Percentiles rank a stretch among this genome's conserved stretches.
Evolutionary conservation across 1,139 yeast species (phyloP).

Genomic region (Scheffersomyces segobiensis): DNA sequence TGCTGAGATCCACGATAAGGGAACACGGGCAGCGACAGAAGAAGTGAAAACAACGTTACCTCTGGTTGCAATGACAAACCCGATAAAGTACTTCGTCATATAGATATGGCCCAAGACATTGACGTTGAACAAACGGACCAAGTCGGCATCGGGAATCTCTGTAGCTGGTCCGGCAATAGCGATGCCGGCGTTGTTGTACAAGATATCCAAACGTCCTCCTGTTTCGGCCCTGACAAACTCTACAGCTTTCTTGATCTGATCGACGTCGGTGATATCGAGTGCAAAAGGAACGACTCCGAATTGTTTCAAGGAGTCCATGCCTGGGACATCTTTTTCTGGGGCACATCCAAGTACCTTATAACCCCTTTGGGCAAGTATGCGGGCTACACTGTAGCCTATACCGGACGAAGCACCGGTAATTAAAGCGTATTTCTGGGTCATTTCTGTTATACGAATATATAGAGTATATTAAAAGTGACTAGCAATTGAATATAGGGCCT

Average conservation of each 20-base stretch:
- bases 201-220: slow-evolving; percentile 30
- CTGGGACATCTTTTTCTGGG: slow-evolving; percentile 22
- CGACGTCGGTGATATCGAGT: slow-evolving; percentile 32
- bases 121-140: slow-evolving; percentile 28
- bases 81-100: slow-evolving; percentile 34
- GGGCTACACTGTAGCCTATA: slow-evolving; percentile 35
- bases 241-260: slow-evolving; percentile 26
- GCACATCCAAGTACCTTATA: slow-evolving; percentile 37
- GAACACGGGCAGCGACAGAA: slow-evolving; percentile 37
- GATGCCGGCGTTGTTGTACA: slow-evolving; percentile 39
- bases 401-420: slow-evolving; percentile 45
- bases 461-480: not conserved
- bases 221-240: slow-evolving; percentile 22
- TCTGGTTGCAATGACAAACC: slow-evolving; percentile 31
- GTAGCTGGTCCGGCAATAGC: slow-evolving; percentile 33
- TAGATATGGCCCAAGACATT: slow-evolving; percentile 41
- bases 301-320: slow-evolving; percentile 28
- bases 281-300: slow-evolving; percentile 33
- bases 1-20: slow-evolving; percentile 35
- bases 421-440: slow-evolving; percentile 26
- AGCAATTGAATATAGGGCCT: no score
- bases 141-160: slow-evolving; percentile 27
- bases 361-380: slow-evolving; percentile 29
- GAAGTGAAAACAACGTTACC: slow-evolving; percentile 39
- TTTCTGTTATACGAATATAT: no score